Conservation (phyloP, 73 alveolate genomes). For the Tetrahymena elliotti region DNA sequence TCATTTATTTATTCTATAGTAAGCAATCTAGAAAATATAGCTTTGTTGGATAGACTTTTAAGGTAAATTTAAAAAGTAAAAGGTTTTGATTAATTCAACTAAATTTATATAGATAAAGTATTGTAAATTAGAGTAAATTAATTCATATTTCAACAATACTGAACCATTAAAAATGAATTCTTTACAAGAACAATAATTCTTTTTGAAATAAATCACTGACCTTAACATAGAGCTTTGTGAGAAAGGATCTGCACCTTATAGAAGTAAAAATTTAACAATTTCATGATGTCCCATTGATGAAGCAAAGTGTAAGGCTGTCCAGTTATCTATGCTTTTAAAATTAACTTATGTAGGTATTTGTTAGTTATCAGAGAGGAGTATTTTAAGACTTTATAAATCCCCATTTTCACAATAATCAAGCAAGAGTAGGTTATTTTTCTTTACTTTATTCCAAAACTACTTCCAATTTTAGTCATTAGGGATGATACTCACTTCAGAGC, state of each 20-base stretch:
- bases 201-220: background rate
- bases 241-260: background rate
- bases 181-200: background rate
- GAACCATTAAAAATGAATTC: background rate
- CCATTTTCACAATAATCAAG: background rate
- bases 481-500: background rate
- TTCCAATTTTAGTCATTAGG: background rate
- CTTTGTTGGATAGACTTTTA: too few relatives aligned
- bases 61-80: too few relatives aligned
- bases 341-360: background rate
- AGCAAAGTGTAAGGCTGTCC: background rate
- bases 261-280: background rate
- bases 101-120: too few relatives aligned
- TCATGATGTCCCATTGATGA: background rate
- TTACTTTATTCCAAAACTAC: background rate
- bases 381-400: background rate
- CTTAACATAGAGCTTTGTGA: background rate
- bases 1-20: too few relatives aligned
- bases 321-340: background rate
- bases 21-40: too few relatives aligned
- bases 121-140: too few relatives aligned
- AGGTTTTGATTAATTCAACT: background rate
- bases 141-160: background rate
- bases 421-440: background rate
- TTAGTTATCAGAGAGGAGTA: background rate